These are phyloP conservation scores for Chaetomium tenue DNA, from an alignment of 495 filamentous ascomycete genomes.

Conservation along the genomic window DNA sequence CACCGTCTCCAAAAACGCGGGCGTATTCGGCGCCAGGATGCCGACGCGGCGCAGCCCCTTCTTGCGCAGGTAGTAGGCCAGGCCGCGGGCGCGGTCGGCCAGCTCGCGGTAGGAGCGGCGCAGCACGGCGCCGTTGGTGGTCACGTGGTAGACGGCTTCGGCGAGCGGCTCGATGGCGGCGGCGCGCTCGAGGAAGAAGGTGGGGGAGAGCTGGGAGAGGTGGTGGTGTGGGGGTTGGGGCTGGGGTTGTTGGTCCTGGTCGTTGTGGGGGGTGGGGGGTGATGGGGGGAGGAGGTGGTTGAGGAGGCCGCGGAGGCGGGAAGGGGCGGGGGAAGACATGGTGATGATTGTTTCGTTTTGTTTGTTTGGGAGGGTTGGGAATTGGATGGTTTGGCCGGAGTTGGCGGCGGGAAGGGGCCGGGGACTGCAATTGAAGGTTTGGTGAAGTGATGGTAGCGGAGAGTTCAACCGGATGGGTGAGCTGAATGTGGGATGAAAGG, in stretches of 20 bases:
- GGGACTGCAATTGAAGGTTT: not conserved
- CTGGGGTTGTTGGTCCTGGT: not conserved
- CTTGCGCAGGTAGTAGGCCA: slow-evolving; percentile 82
- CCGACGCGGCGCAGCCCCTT: slow-evolving; percentile 68
- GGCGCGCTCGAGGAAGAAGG: slow-evolving; percentile 83
- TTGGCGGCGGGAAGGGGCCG: not conserved
- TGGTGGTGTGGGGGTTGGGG: slow-evolving; percentile 49
- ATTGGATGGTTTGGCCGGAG: not conserved
- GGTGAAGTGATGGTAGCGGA: not conserved
- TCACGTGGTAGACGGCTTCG: slow-evolving; percentile 83
- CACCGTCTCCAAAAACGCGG: slow-evolving; percentile 85
- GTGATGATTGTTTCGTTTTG: no score
- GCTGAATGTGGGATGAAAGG: no score
- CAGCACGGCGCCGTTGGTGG: slow-evolving; percentile 68
- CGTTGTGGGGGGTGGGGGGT: not conserved
- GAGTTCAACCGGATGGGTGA: not conserved
- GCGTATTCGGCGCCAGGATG: slow-evolving; percentile 86
- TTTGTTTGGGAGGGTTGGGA: not conserved
- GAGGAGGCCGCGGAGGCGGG: slow-evolving; percentile 55
- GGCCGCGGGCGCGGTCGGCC: slow-evolving; percentile 77
- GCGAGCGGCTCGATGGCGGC: slow-evolving; percentile 88
- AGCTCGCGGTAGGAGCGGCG: slow-evolving; percentile 74
- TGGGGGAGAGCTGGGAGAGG: slow-evolving; percentile 81
- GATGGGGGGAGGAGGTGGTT: slow-evolving; percentile 56
- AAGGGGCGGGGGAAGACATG: slow-evolving; percentile 50